phyloP scores from a whole-genome alignment of 73 alveolate species.

The Paramecium sonneborni region DNA sequence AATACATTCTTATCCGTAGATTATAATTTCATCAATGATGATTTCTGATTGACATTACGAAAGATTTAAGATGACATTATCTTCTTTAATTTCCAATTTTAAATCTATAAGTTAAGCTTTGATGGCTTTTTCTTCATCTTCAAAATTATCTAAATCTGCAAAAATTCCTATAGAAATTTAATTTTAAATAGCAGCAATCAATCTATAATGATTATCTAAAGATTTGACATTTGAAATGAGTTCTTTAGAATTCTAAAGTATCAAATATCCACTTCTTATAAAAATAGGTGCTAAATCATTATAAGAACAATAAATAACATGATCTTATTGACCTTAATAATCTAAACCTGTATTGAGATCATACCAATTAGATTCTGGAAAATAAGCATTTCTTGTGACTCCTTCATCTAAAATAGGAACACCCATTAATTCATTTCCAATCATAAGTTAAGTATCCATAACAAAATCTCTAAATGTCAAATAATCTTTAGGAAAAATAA shows the following conservation, averaged over 20 bases:
- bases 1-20: neutral
- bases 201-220: neutral
- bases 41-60: neutral
- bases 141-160: neutral
- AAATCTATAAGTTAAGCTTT: neutral
- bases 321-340: neutral
- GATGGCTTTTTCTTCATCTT: neutral
- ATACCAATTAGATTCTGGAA: constrained; percentile 54
- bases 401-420: constrained; percentile 75
- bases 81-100: neutral
- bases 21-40: constrained; percentile 7
- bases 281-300: constrained; percentile 51
- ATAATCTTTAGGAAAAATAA: constrained; percentile 76
- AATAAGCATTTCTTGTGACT: neutral
- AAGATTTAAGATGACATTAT: neutral
- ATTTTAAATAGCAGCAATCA: neutral
- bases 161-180: neutral
- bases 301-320: neutral
- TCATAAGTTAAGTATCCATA: constrained; percentile 71
- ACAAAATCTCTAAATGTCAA: constrained; percentile 62
- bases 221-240: neutral
- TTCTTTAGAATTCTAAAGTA: neutral
- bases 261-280: constrained; percentile 54
- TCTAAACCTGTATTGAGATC: constrained; percentile 49
- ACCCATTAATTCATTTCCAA: constrained; percentile 75